Evolutionary conservation across 202 grass and related monocot species (phyloP).

Genomic region (Hordeum pubiflorum): DNA sequence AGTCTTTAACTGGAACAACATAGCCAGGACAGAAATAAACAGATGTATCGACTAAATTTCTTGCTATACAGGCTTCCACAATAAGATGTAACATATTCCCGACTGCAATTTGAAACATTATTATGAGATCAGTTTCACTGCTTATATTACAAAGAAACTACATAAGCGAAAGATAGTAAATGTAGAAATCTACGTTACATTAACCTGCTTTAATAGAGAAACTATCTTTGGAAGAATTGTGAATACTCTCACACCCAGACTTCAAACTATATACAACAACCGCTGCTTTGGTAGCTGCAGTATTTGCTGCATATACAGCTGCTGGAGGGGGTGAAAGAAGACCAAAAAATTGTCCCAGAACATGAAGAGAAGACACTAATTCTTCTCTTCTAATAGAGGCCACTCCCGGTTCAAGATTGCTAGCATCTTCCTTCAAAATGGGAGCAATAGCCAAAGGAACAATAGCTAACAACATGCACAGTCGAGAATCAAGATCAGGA

Average conservation of each 20-base stretch:
- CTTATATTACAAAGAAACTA: not conserved
- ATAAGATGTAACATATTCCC: conserved; percentile 88
- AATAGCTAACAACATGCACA: conserved; percentile 77
- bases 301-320: conserved; percentile 47
- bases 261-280: conserved; percentile 53
- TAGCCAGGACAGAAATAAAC: conserved; percentile 78
- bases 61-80: conserved; percentile 79
- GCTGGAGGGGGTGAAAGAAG: conserved; percentile 65
- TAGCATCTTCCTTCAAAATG: conserved; percentile 53
- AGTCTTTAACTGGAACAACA: conserved; percentile 39
- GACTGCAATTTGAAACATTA: conserved; percentile 39
- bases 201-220: conserved; percentile 62
- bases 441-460: conserved; percentile 65
- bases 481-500: conserved; percentile 57
- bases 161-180: conserved; percentile 12
- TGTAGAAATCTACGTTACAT: not conserved
- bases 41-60: conserved; percentile 79
- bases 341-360: conserved; percentile 56
- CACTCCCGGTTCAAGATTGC: conserved; percentile 25
- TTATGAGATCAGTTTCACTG: conserved; percentile 8
- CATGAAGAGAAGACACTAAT: conserved; percentile 59
- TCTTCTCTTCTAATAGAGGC: conserved; percentile 36
- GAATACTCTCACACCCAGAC: conserved; percentile 26
- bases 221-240: conserved; percentile 13
- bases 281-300: conserved; percentile 74